phyloP scores from a whole-genome alignment of 805 yeast genomes.

The Yamadazyma sp. region DNA sequence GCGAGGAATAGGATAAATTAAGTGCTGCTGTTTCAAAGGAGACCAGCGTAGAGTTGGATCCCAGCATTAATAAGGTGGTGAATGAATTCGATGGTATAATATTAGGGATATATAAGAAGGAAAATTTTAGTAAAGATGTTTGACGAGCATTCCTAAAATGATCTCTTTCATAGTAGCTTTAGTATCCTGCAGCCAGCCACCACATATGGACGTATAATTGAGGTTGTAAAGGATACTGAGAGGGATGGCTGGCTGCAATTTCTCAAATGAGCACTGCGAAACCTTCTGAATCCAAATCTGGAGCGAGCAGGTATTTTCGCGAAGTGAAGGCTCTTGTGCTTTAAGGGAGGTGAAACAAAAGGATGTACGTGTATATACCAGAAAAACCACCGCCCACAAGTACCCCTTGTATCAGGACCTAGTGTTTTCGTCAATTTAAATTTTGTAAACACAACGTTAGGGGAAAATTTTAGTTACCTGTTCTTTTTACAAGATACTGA shows the following conservation, averaged over 20 bases:
- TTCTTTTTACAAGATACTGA: slow-evolving; percentile 9
- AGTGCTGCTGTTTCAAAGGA: slow-evolving; percentile 14
- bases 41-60: slow-evolving; percentile 9
- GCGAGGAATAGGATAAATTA: slow-evolving; percentile 13
- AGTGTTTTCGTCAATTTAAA: slow-evolving; percentile 11
- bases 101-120: background rate
- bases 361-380: slow-evolving; percentile 1
- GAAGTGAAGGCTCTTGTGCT: too few species aligned
- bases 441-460: slow-evolving; percentile 10
- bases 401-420: slow-evolving; percentile 10
- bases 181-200: slow-evolving; percentile 2
- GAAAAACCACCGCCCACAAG: background rate
- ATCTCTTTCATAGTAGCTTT: too few species aligned
- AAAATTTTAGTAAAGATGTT: too few species aligned
- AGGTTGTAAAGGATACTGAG: background rate
- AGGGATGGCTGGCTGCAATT: slow-evolving; percentile 15
- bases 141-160: too few species aligned
- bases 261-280: slow-evolving; percentile 2
- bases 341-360: too few species aligned
- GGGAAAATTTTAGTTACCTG: slow-evolving; percentile 8
- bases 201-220: background rate
- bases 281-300: background rate
- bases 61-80: slow-evolving; percentile 5
- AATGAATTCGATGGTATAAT: background rate
- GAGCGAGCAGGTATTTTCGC: too few species aligned